A percentile compares a stretch with the other conserved stretches of the same genome.
Evolutionary conservation across 257 asterid species (phyloP).

Genomic region (Nemophila menziesii): DNA sequence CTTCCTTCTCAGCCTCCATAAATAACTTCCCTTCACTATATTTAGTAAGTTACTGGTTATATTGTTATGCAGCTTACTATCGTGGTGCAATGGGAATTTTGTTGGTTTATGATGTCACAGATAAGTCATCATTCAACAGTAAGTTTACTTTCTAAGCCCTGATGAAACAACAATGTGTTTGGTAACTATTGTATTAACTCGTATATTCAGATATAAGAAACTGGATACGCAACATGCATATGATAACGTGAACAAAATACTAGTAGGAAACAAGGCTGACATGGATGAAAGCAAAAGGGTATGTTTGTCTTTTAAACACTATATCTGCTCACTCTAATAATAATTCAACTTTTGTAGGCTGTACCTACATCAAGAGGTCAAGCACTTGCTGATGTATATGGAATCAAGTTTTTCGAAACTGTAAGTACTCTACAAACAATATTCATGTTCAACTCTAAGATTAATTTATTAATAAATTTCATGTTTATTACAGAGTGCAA

Average conservation of each 20-base stretch:
- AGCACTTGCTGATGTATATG: slow-evolving; percentile 40
- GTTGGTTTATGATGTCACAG: slow-evolving; percentile 40
- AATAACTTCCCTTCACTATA: too few species aligned
- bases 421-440: slow-evolving; percentile 20
- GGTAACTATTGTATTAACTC: too few species aligned
- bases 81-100: slow-evolving; percentile 44
- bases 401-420: slow-evolving; percentile 35
- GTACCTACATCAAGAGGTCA: slow-evolving; percentile 34
- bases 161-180: background rate
- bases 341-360: slow-evolving; percentile 26
- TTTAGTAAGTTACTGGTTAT: too few species aligned
- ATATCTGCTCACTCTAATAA: too few species aligned
- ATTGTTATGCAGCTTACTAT: slow-evolving; percentile 26
- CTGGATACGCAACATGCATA: slow-evolving; percentile 43
- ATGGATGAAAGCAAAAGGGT: slow-evolving; percentile 46
- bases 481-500: slow-evolving; percentile 26
- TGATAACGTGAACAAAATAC: slow-evolving; percentile 37
- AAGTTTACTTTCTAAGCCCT: slow-evolving; percentile 19
- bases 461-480: slow-evolving; percentile 1
- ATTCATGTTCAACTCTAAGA: too few species aligned
- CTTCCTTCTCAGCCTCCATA: too few species aligned
- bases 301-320: too few species aligned
- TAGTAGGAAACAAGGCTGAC: slow-evolving; percentile 40
- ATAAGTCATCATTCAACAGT: slow-evolving; percentile 39
- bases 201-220: slow-evolving; percentile 38